These are phyloP conservation scores for Cadophora malorum DNA, from an alignment of 2,329 filamentous ascomycete species.

Conservation along the genomic window DNA sequence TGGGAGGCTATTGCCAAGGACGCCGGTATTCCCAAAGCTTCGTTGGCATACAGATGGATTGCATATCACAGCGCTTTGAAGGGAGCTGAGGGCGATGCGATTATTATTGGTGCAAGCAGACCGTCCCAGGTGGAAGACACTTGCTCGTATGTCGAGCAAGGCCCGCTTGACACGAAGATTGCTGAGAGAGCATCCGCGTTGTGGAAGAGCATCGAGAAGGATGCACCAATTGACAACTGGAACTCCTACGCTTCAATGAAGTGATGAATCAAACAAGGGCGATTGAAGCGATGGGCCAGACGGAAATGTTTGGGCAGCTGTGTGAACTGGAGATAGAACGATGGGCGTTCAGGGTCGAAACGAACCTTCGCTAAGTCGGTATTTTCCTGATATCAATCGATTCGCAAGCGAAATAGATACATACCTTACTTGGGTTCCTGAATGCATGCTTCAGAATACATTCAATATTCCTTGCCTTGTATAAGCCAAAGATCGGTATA, in stretches of 20 bases:
- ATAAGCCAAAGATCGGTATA: not conserved
- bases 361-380: not conserved
- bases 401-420: not conserved
- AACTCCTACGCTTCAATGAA: conserved; percentile 4
- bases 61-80: conserved; percentile 43
- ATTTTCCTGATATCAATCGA: too few species aligned
- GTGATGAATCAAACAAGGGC: not conserved
- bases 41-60: conserved; percentile 49
- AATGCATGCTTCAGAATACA: not conserved
- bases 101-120: conserved; percentile 43
- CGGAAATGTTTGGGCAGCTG: too few species aligned
- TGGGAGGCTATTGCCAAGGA: conserved; percentile 44
- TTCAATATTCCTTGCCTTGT: not conserved
- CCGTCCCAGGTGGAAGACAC: conserved; percentile 37
- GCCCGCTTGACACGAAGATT: conserved; percentile 36
- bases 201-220: conserved; percentile 41
- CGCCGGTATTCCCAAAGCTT: conserved; percentile 44
- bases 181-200: conserved; percentile 33
- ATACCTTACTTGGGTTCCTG: not conserved
- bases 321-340: not conserved
- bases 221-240: conserved; percentile 39
- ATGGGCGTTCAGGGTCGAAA: not conserved
- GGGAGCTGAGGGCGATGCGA: conserved; percentile 41
- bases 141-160: conserved; percentile 33
- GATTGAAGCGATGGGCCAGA: not conserved